Evolutionary conservation across 1,139 yeast genomes (phyloP), one percentile per base, ranked within the genome.

Genomic region (Lodderomyces jiufengensis): DNA sequence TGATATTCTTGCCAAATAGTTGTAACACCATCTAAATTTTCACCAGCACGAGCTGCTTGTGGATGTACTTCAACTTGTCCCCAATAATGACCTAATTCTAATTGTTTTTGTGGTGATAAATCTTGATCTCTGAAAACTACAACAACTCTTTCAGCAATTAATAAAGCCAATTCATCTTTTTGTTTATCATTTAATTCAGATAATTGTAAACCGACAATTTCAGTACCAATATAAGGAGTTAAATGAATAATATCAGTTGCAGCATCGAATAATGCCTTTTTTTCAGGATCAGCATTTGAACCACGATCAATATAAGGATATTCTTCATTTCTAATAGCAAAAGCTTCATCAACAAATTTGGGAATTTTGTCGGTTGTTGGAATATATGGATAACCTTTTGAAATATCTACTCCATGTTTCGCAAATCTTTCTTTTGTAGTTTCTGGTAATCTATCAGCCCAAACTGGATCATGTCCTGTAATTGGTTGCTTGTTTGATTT

Each of bases 171-270:
- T 44, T 66, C 82, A 47, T 74, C 80, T 44, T 63, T 66, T 45
- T 75, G 81, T 47, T 74, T 51, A 45, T 73, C 73, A 37, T 51
- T 61, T 43, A 76, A 62, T 24, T 73, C 76, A 12, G 57, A 53
- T 38, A 76, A 55, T 51, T 76, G 80, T 37, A 76, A 52, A 2
- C 79, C 80, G 34, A 71, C 69, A 48, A 77, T 63, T 49, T 75
- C 80, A n/a, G 79, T 73, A 40, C 81, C 81, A 41, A 73, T 56
- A 41, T 70, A 66, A 40, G 66, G 69, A 32, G 78, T 70, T 44
- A 73, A 57, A 40, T 74, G 44, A 28, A 47, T 62, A 13, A 74
- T 77, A 47, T 72, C 72, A 38, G 55, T 63, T 14, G 76, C 79
- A 37, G 77, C 78, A n/a, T 70, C 66, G 31, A 74, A 61, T 31